These are phyloP conservation scores for Escallonia herrerae DNA, from an alignment of 129 eudicot genomes.

Conservation along the genomic window DNA sequence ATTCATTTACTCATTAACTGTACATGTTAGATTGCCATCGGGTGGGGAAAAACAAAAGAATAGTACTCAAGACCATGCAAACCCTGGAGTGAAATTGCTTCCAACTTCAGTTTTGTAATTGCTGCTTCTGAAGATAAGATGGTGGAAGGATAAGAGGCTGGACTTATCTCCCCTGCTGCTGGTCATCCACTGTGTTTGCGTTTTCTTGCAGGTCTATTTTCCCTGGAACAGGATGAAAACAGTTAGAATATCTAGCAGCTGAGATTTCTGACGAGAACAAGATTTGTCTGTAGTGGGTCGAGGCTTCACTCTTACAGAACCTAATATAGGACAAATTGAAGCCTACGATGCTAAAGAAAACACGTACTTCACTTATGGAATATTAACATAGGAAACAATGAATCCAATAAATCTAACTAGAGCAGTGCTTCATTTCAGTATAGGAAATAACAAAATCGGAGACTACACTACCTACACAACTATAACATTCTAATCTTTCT, in stretches of 20 bases:
- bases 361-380: not conserved
- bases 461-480: too few relatives aligned
- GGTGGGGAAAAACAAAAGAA: not conserved
- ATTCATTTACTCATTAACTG: not conserved
- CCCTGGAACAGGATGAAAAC: constrained; percentile 19
- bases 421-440: too few relatives aligned
- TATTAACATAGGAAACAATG: too few relatives aligned
- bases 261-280: not conserved
- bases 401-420: too few relatives aligned
- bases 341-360: not conserved
- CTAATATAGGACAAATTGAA: not conserved
- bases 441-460: too few relatives aligned
- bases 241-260: not conserved
- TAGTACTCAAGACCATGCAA: constrained; percentile 5
- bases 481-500: too few relatives aligned
- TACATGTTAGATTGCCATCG: constrained; percentile 5
- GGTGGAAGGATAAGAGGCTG: not conserved
- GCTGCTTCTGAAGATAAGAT: not conserved
- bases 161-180: constrained; percentile 34
- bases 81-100: not conserved
- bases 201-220: constrained; percentile 44
- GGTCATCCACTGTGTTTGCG: constrained; percentile 44
- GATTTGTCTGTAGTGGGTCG: not conserved
- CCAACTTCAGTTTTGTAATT: not conserved
- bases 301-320: not conserved